Conservation (phyloP, 495 filamentous ascomycete species). For the Tuber aestivum region DNA sequence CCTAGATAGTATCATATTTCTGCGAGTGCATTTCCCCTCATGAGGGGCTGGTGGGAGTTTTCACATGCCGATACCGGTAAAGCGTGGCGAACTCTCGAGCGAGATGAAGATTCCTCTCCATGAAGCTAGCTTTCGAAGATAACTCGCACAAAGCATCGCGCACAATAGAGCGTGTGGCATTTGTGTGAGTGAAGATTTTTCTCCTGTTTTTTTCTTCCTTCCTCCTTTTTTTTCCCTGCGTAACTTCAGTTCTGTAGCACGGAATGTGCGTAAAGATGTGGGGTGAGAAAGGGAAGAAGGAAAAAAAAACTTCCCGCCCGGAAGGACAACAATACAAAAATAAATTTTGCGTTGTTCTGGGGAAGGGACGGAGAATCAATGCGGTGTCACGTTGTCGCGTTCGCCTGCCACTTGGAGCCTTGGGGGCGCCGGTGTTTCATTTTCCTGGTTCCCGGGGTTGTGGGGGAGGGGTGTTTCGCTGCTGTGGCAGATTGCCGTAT, state of each 20-base stretch:
- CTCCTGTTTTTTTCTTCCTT: neutral
- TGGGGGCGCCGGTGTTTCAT: neutral
- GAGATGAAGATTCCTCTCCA: neutral
- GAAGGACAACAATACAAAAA: neutral
- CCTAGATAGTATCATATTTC: no score
- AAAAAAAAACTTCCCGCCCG: neutral
- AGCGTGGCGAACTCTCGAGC: neutral
- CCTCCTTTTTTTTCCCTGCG: neutral
- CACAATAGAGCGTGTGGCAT: neutral
- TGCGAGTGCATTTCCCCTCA: neutral
- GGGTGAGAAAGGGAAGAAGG: neutral
- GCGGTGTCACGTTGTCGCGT: neutral
- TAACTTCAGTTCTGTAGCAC: neutral
- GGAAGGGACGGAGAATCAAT: neutral
- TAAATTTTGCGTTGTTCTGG: neutral
- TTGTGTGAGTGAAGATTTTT: neutral
- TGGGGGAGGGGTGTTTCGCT: neutral
- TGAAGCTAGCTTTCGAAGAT: neutral
- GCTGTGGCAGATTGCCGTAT: neutral
- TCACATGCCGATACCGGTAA: neutral
- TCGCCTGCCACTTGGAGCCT: neutral
- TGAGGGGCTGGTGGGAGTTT: neutral
- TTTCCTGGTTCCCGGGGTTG: neutral
- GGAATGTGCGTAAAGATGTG: neutral
- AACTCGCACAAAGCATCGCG: neutral